Conservation (phyloP, 2,329 filamentous ascomycete species). For the Aspergillus amoenus region DNA sequence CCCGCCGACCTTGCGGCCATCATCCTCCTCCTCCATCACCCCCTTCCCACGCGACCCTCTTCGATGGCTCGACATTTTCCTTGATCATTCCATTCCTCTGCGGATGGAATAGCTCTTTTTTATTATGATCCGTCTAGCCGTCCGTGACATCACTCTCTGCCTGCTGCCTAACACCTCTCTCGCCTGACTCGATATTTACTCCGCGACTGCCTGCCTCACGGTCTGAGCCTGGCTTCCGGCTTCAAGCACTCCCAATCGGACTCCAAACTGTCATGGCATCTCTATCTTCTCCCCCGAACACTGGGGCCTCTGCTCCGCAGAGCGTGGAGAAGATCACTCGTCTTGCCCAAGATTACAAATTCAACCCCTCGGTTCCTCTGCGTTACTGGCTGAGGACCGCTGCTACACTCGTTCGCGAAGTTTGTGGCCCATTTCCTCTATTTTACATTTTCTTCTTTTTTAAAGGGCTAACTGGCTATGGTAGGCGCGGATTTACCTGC, state of each 20-base stretch:
- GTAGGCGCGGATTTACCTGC: conserved; percentile 79
- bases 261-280: conserved; percentile 23
- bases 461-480: neutral
- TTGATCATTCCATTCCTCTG: neutral
- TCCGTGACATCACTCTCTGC: conserved; percentile 2
- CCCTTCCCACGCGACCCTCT: neutral
- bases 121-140: conserved; percentile 1
- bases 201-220: neutral
- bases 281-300: conserved; percentile 18
- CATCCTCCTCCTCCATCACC: neutral
- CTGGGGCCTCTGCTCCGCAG: conserved; percentile 53
- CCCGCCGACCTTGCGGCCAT: neutral
- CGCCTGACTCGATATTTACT: neutral
- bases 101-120: conserved; percentile 5
- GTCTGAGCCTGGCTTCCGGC: neutral
- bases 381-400: conserved; percentile 81
- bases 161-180: conserved; percentile 7
- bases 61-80: neutral
- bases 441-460: neutral
- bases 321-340: conserved; percentile 74
- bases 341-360: conserved; percentile 77
- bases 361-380: conserved; percentile 72
- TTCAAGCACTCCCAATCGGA: neutral
- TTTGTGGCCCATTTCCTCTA: conserved; percentile 39
- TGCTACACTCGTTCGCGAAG: conserved; percentile 76